Conservation (phyloP, 345 rosid genomes). For the Nasturtium officinale region DNA sequence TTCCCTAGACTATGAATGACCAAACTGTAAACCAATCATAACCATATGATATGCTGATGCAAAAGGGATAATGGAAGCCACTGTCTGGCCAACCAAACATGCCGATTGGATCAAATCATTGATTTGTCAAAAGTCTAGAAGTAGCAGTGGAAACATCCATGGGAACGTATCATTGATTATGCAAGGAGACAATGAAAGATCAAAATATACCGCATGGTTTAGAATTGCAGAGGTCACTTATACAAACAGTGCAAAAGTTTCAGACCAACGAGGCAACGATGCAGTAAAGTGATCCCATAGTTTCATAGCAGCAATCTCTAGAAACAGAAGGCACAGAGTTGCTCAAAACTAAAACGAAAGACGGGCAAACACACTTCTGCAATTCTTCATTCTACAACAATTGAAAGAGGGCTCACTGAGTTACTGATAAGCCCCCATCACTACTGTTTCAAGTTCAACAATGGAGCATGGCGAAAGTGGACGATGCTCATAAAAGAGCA, state of each 20-base stretch:
- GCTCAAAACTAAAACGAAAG: constrained; percentile 19
- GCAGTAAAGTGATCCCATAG: background rate
- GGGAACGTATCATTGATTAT: constrained; percentile 1
- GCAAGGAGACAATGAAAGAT: constrained; percentile 6
- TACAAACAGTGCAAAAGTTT: background rate
- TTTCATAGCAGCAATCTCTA: constrained; percentile 7
- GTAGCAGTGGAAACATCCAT: constrained; percentile 7
- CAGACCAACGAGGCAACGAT: background rate
- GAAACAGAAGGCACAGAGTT: background rate
- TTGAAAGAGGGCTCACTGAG: background rate
- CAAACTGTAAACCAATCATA: constrained; percentile 9
- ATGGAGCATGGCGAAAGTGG: constrained; percentile 1
- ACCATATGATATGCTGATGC: background rate
- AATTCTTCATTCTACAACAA: background rate
- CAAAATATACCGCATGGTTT: background rate
- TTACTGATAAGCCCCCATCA: constrained; percentile 2
- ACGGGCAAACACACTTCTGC: background rate
- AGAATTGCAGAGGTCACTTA: background rate
- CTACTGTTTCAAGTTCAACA: constrained; percentile 22
- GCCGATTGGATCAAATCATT: background rate
- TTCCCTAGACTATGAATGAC: constrained; percentile 2
- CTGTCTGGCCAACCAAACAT: constrained; percentile 1
- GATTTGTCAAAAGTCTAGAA: background rate
- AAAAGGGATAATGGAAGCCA: constrained; percentile 3
- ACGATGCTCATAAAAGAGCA: constrained; percentile 13